These are phyloP conservation scores for Lathyrus oleraceus DNA, from an alignment of 306 rosid species.

Conservation along the genomic window DNA sequence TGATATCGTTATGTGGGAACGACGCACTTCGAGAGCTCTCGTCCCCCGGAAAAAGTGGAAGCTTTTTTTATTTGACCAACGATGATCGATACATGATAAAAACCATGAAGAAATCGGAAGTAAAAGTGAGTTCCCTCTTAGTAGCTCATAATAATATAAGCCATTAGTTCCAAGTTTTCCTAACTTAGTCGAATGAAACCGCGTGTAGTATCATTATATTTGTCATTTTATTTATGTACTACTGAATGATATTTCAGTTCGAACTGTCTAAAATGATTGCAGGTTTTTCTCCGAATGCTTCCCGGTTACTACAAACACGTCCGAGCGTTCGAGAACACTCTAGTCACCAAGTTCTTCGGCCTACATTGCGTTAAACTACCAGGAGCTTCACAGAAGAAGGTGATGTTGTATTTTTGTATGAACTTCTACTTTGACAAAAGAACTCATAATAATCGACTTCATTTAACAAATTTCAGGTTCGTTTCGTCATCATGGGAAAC, in stretches of 20 bases:
- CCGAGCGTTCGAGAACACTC: conserved; percentile 81
- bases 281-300: conserved; percentile 93
- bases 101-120: conserved; percentile 95
- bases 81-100: conserved; percentile 99
- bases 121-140: conserved; percentile 63
- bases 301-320: conserved; percentile 96
- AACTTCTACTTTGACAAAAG: conserved; percentile 1
- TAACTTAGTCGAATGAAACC: background rate
- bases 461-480: conserved; percentile 65
- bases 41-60: conserved; percentile 98
- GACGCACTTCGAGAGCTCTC: conserved; percentile 98
- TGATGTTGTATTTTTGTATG: conserved; percentile 35
- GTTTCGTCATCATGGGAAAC: conserved; percentile 97
- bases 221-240: conserved; percentile 13
- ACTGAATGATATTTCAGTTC: conserved; percentile 38
- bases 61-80: conserved; percentile 90
- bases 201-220: background rate
- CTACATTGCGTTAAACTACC: conserved; percentile 92
- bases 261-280: conserved; percentile 44
- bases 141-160: conserved; percentile 19
- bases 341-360: conserved; percentile 89
- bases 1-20: conserved; percentile 91
- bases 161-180: background rate
- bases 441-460: conserved; percentile 23
- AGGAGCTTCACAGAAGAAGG: conserved; percentile 91